Conservation (phyloP, 495 filamentous ascomycete species). For the Tuber indicum region DNA sequence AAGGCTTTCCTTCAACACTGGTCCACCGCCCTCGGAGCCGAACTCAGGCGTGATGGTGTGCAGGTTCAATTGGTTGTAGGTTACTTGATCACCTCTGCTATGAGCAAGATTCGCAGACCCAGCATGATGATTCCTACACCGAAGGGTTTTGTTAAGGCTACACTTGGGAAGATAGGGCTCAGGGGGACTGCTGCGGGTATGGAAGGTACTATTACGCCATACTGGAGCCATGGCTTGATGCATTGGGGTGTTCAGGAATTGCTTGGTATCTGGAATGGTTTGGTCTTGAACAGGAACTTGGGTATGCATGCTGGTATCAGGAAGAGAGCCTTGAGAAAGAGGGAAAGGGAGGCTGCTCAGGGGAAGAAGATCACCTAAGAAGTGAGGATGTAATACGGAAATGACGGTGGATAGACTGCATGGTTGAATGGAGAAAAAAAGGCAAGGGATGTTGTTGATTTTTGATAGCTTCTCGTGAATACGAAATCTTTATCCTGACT, state of each 20-base stretch:
- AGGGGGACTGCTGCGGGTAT: constrained; percentile 66
- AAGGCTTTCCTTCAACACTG: constrained; percentile 98
- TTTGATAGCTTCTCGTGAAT: neutral
- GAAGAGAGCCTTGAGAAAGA: constrained; percentile 81
- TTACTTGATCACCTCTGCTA: constrained; percentile 88
- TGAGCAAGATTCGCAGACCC: constrained; percentile 85
- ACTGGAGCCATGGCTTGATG: constrained; percentile 83
- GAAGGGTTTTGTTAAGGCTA: constrained; percentile 69
- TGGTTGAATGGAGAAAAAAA: neutral
- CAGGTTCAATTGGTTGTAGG: constrained; percentile 79
- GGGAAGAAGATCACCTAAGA: constrained; percentile 32
- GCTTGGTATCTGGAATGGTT: constrained; percentile 57
- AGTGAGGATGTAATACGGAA: neutral
- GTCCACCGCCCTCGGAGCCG: constrained; percentile 77
- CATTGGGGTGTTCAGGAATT: constrained; percentile 74
- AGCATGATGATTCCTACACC: constrained; percentile 72
- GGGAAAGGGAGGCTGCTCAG: constrained; percentile 59
- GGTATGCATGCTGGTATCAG: constrained; percentile 81
- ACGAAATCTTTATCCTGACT: neutral
- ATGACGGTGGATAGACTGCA: neutral
- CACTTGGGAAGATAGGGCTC: constrained; percentile 73
- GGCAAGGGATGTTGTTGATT: neutral
- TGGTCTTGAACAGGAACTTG: constrained; percentile 62
- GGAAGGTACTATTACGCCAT: constrained; percentile 79
- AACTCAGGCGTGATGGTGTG: constrained; percentile 71